phyloP scores from a whole-genome alignment of 441 rosid species.

The Pelargonium citronellum region DNA sequence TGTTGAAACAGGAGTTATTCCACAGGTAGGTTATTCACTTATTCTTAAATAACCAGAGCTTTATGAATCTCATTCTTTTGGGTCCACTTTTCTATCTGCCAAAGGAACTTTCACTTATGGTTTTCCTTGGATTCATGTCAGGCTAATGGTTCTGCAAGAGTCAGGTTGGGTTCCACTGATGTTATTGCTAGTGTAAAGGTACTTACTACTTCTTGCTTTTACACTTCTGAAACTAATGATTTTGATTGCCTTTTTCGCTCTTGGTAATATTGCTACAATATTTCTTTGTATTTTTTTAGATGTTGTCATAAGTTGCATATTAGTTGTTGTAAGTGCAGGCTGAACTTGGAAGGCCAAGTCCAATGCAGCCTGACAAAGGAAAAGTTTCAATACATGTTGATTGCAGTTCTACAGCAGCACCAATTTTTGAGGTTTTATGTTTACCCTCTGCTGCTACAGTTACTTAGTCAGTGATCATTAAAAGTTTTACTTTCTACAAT shows the following conservation, averaged over 20 bases:
- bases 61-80: neutral
- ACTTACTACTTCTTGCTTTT: slow-evolving; percentile 16
- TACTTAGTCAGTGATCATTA: neutral
- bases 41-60: slow-evolving; percentile 2
- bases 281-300: neutral
- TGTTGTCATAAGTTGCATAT: neutral
- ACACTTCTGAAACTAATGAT: neutral
- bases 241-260: neutral
- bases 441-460: neutral
- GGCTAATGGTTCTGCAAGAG: slow-evolving; percentile 89
- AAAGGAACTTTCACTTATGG: slow-evolving; percentile 4
- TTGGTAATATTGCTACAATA: neutral
- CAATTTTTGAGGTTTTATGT: slow-evolving; percentile 60
- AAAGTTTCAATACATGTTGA: slow-evolving; percentile 64
- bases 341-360: slow-evolving; percentile 77
- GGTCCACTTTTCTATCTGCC: neutral
- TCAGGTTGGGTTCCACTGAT: slow-evolving; percentile 65
- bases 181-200: slow-evolving; percentile 95
- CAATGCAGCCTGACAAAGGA: slow-evolving; percentile 64
- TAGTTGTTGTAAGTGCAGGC: slow-evolving; percentile 40
- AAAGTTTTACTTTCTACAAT: neutral
- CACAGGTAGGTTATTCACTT: slow-evolving; percentile 55
- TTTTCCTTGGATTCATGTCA: slow-evolving; percentile 20
- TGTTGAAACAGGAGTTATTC: slow-evolving; percentile 74
- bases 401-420: slow-evolving; percentile 83